Percentiles rank a stretch among this genome's conserved stretches.
These are phyloP conservation scores for Phytophthora hibernalis DNA, from an alignment of 352 stramenopile species.

Conservation along the genomic window DNA sequence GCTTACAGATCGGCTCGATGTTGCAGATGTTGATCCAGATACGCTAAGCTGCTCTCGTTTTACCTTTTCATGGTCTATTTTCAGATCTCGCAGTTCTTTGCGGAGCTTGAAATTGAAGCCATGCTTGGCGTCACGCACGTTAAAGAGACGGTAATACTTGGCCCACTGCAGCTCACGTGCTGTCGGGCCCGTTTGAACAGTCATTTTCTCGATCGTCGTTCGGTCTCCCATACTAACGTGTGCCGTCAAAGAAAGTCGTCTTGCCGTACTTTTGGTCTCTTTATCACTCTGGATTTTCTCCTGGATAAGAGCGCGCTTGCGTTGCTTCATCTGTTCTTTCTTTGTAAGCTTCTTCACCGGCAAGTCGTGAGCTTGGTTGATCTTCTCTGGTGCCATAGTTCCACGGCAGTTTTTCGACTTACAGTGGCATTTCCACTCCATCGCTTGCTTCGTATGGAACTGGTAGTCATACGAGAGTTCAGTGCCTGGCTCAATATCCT, in stretches of 20 bases:
- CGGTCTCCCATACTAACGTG: constrained; percentile 61
- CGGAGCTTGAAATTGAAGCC: constrained; percentile 81
- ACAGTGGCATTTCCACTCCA: constrained; percentile 90
- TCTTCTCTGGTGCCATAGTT: constrained; percentile 87
- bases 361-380: constrained; percentile 49
- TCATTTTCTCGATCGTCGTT: constrained; percentile 57
- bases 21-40: constrained; percentile 36
- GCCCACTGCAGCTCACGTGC: constrained; percentile 70
- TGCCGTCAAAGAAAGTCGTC: constrained; percentile 66
- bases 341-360: constrained; percentile 79
- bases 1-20: constrained; percentile 41
- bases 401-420: constrained; percentile 82
- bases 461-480: constrained; percentile 97
- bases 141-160: constrained; percentile 58
- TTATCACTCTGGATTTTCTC: constrained; percentile 74
- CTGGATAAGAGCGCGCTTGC: constrained; percentile 70
- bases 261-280: constrained; percentile 68
- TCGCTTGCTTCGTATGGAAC: constrained; percentile 89
- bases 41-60: constrained; percentile 31
- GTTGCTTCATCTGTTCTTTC: constrained; percentile 74
- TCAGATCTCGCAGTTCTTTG: constrained; percentile 62
- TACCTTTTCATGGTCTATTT: constrained; percentile 27
- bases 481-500: constrained; percentile 88
- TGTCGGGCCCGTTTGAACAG: constrained; percentile 62
- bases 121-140: constrained; percentile 59